Percentiles rank a stretch among this genome's conserved stretches.
Conservation (phyloP, 306 rosid genomes). For the Vigna trinervia region DNA sequence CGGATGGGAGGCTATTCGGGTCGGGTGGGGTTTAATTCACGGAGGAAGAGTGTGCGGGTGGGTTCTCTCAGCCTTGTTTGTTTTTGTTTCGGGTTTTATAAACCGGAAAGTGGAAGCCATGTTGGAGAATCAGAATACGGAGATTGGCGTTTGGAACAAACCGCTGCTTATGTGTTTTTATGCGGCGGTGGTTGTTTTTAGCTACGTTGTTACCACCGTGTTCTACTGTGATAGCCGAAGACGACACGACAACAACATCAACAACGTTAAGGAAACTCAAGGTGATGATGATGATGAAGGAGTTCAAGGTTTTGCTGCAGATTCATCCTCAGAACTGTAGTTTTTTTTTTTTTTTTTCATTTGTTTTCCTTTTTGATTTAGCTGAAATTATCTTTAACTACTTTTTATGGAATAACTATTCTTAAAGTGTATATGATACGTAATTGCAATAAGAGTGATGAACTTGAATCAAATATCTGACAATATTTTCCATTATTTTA, state of each 20-base stretch:
- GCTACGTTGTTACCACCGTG: slow-evolving; percentile 68
- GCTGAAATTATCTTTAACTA: not conserved
- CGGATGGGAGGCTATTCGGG: slow-evolving; percentile 66
- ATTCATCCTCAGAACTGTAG: not conserved
- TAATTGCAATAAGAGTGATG: too few species aligned
- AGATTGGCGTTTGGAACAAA: slow-evolving; percentile 42
- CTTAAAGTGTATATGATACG: too few species aligned
- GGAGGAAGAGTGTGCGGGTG: slow-evolving; percentile 67
- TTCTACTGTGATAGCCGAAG: slow-evolving; percentile 72
- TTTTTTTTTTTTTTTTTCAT: not conserved
- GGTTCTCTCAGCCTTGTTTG: slow-evolving; percentile 58
- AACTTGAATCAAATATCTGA: too few species aligned
- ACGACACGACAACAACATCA: slow-evolving; percentile 19
- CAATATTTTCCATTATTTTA: too few species aligned
- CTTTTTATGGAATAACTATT: too few species aligned
- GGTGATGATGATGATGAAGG: not conserved
- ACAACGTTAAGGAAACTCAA: not conserved
- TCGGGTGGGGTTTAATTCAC: slow-evolving; percentile 59
- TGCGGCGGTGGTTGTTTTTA: slow-evolving; percentile 55
- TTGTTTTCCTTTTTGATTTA: not conserved
- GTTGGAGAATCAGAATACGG: slow-evolving; percentile 52
- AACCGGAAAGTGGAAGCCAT: slow-evolving; percentile 46
- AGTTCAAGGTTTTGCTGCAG: not conserved
- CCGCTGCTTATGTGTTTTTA: slow-evolving; percentile 53
- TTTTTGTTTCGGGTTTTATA: slow-evolving; percentile 51